A percentile compares a stretch with the other conserved stretches of the same genome.
These are phyloP conservation scores for Monascus ruber DNA, from an alignment of 2,329 filamentous ascomycete species.

Conservation along the genomic window DNA sequence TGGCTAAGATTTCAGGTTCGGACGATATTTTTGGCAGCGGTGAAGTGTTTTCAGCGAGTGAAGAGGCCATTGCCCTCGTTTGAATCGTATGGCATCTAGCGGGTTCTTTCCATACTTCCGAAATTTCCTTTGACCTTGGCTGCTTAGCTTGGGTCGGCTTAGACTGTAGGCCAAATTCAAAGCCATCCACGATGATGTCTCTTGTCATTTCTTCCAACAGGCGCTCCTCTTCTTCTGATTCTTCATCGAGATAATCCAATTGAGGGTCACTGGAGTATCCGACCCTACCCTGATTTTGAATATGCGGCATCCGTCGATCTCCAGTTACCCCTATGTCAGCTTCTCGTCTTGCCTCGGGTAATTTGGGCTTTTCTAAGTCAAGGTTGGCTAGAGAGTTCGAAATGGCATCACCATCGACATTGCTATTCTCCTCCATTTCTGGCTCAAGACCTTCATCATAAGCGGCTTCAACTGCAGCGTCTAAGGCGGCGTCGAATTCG, in stretches of 20 bases:
- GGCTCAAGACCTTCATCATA: constrained; percentile 88
- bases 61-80: constrained; percentile 56
- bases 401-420: constrained; percentile 19
- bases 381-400: constrained; percentile 52
- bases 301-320: constrained; percentile 45
- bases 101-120: constrained; percentile 74
- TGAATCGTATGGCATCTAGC: constrained; percentile 61
- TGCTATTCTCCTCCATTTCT: constrained; percentile 26
- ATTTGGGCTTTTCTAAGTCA: constrained; percentile 63
- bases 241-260: constrained; percentile 46
- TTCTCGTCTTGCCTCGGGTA: constrained; percentile 63
- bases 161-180: constrained; percentile 58
- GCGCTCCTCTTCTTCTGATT: constrained; percentile 62
- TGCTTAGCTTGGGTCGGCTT: constrained; percentile 62
- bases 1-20: constrained; percentile 17
- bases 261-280: constrained; percentile 13
- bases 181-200: constrained; percentile 72
- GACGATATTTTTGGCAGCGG: no score
- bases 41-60: constrained; percentile 49
- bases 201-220: constrained; percentile 79
- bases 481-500: constrained; percentile 86
- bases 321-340: constrained; percentile 49
- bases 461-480: constrained; percentile 90
- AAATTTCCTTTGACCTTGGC: constrained; percentile 70
- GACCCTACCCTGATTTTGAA: constrained; percentile 17